These are phyloP conservation scores for Populus euphratica DNA, from an alignment of 345 rosid species.

Conservation along the genomic window DNA sequence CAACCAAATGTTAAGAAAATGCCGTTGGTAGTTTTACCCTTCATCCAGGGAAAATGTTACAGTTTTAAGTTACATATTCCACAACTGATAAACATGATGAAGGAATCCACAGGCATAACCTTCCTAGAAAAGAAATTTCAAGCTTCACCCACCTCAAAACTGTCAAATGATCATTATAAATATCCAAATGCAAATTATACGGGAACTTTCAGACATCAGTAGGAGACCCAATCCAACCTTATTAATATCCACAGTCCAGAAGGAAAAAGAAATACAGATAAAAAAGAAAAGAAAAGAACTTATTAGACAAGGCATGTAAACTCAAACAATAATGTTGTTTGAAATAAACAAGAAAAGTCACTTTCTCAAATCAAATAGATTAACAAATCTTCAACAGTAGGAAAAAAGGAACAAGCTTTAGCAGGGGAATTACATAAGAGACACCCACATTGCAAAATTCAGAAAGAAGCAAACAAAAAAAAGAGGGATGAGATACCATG, in stretches of 20 bases:
- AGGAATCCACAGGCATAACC: background rate
- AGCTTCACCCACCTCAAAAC: background rate
- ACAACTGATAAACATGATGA: background rate
- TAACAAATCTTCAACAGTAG: background rate
- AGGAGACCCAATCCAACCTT: background rate
- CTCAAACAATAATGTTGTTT: background rate
- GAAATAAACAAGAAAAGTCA: background rate
- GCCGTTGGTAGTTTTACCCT: background rate
- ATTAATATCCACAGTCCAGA: background rate
- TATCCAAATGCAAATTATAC: background rate
- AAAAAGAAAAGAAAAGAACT: background rate
- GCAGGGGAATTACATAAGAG: background rate
- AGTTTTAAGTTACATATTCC: background rate
- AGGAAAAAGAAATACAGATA: background rate
- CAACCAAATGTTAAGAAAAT: background rate
- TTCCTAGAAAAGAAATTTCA: background rate
- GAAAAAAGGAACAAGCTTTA: background rate
- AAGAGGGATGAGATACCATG: constrained; percentile 51
- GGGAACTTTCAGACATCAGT: background rate
- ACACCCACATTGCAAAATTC: constrained; percentile 22
- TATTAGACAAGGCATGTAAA: background rate
- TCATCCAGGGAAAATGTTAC: background rate
- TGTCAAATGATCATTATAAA: background rate
- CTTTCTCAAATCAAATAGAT: background rate
- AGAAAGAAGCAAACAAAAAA: background rate